Conservation (phyloP, 345 rosid species). For the Theobroma cacao region DNA sequence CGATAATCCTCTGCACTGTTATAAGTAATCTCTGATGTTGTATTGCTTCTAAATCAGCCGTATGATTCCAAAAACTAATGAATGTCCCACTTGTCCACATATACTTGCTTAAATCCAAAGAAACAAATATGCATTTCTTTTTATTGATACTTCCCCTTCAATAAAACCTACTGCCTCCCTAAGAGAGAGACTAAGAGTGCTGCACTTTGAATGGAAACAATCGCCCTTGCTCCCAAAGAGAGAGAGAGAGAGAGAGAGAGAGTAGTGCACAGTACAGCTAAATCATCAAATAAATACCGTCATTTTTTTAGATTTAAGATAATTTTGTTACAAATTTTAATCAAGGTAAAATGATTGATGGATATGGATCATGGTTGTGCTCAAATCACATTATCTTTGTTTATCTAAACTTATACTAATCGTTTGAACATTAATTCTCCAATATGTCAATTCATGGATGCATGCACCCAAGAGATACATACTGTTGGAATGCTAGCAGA, state of each 20-base stretch:
- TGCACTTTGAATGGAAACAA: neutral
- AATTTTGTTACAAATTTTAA: too few species aligned
- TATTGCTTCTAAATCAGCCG: neutral
- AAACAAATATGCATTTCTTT: neutral
- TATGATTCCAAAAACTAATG: neutral
- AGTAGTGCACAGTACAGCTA: too few species aligned
- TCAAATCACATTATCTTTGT: neutral
- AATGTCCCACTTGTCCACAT: neutral
- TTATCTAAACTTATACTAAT: neutral
- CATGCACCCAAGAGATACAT: neutral
- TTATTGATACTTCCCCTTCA: neutral
- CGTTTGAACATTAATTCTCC: neutral
- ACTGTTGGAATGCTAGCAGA: neutral
- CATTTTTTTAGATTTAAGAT: too few species aligned
- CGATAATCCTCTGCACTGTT: neutral
- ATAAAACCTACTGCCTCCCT: neutral
- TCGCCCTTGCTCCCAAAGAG: too few species aligned
- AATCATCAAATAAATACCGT: too few species aligned
- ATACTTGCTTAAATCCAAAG: neutral
- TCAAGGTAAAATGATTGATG: too few species aligned
- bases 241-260: too few species aligned
- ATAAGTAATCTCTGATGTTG: neutral
- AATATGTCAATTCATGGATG: neutral
- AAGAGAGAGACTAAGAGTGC: neutral
- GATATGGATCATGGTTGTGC: too few species aligned